A percentile compares a stretch with the other conserved stretches of the same genome.
These are phyloP conservation scores for Saccharomycopsis sp. DNA, from an alignment of 805 yeast genomes.

Conservation along the genomic window DNA sequence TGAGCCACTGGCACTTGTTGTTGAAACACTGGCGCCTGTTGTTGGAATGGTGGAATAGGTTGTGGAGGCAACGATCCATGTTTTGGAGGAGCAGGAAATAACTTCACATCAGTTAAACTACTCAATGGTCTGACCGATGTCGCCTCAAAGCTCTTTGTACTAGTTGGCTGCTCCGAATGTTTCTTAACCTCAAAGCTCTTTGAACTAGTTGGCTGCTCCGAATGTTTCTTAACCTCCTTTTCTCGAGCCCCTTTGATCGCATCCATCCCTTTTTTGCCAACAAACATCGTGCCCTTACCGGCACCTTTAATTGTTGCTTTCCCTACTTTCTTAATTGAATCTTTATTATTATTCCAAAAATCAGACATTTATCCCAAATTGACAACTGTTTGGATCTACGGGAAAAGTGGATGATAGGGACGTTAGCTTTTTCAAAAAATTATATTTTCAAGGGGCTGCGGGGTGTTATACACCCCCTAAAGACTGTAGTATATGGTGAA, in stretches of 20 bases:
- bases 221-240: slow-evolving; percentile 30
- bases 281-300: slow-evolving; percentile 43
- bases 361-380: slow-evolving; percentile 27
- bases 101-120: slow-evolving; percentile 27
- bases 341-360: slow-evolving; percentile 49
- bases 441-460: no score
- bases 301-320: slow-evolving; percentile 43
- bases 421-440: no score
- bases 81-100: slow-evolving; percentile 37
- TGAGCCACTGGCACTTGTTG: slow-evolving; percentile 1
- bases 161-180: slow-evolving; percentile 18
- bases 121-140: slow-evolving; percentile 5
- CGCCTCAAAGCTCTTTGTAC: slow-evolving; percentile 26
- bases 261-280: slow-evolving; percentile 38
- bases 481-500: no score
- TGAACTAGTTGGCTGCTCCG: slow-evolving; percentile 14
- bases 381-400: background rate
- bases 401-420: no score
- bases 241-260: slow-evolving; percentile 46
- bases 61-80: slow-evolving; percentile 22
- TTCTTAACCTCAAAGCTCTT: slow-evolving; percentile 20
- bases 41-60: background rate
- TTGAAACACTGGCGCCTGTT: slow-evolving; percentile 6
- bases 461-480: no score
- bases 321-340: slow-evolving; percentile 42